Conservation (phyloP, 2,329 filamentous ascomycete species). For the Pseudogymnoascus sp. region DNA sequence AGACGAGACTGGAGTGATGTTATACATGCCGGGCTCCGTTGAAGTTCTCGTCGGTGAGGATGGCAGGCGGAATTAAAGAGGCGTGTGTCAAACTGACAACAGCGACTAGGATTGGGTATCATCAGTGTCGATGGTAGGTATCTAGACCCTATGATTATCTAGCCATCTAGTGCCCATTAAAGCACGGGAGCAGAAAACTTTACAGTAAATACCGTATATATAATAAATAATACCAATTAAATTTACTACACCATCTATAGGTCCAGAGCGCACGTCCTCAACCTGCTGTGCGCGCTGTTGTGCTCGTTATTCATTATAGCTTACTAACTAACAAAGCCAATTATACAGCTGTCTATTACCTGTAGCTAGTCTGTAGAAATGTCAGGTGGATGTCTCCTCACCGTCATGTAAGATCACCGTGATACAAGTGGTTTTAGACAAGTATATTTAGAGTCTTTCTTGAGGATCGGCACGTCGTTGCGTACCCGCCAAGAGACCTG, state of each 20-base stretch:
- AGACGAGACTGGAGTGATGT: conserved; percentile 30
- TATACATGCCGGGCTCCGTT: conserved; percentile 22
- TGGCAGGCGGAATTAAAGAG: conserved; percentile 20
- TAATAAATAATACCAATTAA: not conserved
- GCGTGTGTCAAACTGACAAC: conserved; percentile 21
- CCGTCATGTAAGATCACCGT: not conserved
- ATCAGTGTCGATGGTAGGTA: conserved; percentile 6
- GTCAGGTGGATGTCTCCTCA: not conserved
- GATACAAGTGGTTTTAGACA: not conserved
- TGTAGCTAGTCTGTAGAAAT: not conserved
- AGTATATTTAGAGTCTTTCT: not conserved
- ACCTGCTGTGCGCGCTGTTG: too few relatives aligned
- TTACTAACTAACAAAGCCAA: not conserved
- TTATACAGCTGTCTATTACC: not conserved
- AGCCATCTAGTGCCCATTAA: not conserved
- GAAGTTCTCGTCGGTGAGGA: conserved; percentile 27
- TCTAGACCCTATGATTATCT: not conserved
- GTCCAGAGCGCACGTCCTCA: too few relatives aligned
- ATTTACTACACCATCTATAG: not conserved
- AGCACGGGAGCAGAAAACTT: not conserved
- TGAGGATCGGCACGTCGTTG: not conserved
- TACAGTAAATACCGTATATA: not conserved
- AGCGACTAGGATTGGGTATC: conserved; percentile 14
- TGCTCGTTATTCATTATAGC: not conserved
- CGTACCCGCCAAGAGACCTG: not conserved